phyloP scores from a whole-genome alignment of 495 filamentous ascomycete genomes.

The Hypomontagnella monticulosa region DNA sequence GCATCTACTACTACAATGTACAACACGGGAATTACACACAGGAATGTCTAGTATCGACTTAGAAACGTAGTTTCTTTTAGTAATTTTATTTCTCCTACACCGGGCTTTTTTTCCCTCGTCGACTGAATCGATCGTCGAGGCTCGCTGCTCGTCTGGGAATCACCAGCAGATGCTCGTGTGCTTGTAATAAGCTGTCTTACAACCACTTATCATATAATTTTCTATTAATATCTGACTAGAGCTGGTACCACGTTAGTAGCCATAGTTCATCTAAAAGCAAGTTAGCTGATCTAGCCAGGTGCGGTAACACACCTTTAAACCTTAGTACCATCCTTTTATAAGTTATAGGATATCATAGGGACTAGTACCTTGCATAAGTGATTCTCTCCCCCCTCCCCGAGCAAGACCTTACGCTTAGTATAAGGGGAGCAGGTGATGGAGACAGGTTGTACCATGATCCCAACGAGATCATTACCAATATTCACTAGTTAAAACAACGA shows the following conservation, averaged over 20 bases:
- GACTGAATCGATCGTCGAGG: constrained; percentile 52
- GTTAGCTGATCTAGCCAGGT: constrained; percentile 19
- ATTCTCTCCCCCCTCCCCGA: constrained; percentile 1
- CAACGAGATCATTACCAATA: neutral
- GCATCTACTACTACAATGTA: constrained; percentile 45
- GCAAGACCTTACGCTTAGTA: constrained; percentile 64
- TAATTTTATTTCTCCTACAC: constrained; percentile 52
- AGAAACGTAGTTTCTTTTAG: constrained; percentile 57
- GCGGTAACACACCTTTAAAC: neutral
- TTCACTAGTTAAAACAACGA: constrained; percentile 52
- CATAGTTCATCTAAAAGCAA: constrained; percentile 61
- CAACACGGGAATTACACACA: constrained; percentile 62
- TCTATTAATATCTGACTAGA: constrained; percentile 31
- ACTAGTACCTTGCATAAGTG: constrained; percentile 55
- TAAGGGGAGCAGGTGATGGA: constrained; percentile 58
- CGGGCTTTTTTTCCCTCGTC: constrained; percentile 51
- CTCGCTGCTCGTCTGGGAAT: constrained; percentile 48
- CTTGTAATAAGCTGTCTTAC: constrained; percentile 45
- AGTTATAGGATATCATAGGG: constrained; percentile 63
- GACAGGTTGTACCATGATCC: neutral
- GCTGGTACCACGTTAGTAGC: constrained; percentile 59
- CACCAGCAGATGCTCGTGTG: constrained; percentile 50
- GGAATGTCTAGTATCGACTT: constrained; percentile 58
- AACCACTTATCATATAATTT: constrained; percentile 54
- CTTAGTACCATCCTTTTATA: constrained; percentile 1